Conservation (phyloP, 768 basidiomycete genomes). For the Chiua virens region DNA sequence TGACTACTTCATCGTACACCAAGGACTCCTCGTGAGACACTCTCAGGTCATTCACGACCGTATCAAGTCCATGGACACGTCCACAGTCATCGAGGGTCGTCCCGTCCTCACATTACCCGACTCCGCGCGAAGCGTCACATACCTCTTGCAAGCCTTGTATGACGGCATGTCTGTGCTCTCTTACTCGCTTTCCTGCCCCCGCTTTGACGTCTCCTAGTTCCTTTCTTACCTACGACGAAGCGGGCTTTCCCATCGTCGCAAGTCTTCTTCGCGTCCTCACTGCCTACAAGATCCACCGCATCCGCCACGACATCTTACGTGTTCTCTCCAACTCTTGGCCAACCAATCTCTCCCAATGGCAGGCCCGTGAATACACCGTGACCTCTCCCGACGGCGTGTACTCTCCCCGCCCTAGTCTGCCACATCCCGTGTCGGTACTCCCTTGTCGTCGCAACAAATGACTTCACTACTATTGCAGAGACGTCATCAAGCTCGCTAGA, state of each 20-base stretch:
- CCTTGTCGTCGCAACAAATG: background rate
- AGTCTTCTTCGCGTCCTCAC: constrained; percentile 63
- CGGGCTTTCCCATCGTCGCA: constrained; percentile 54
- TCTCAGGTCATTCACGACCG: constrained; percentile 50
- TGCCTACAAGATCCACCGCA: constrained; percentile 57
- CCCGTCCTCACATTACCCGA: constrained; percentile 58
- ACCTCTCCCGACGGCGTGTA: constrained; percentile 52
- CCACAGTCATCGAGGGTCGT: constrained; percentile 48
- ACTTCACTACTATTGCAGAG: constrained; percentile 36
- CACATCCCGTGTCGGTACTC: constrained; percentile 66
- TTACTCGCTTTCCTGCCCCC: background rate
- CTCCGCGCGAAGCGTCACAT: constrained; percentile 52
- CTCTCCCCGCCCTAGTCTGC: constrained; percentile 51
- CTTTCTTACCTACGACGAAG: constrained; percentile 43
- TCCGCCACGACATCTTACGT: constrained; percentile 58
- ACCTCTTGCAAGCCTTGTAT: constrained; percentile 65
- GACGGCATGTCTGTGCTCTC: constrained; percentile 59
- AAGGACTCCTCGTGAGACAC: constrained; percentile 62
- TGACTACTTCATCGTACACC: constrained; percentile 69
- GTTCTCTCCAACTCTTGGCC: constrained; percentile 60
- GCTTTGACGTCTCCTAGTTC: constrained; percentile 37
- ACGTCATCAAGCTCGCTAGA: constrained; percentile 66
- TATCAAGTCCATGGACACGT: constrained; percentile 33
- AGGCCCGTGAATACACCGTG: constrained; percentile 59
- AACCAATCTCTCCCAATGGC: constrained; percentile 61